phyloP scores from a whole-genome alignment of 2,329 filamentous ascomycete species.

The Didymella keratinophila region DNA sequence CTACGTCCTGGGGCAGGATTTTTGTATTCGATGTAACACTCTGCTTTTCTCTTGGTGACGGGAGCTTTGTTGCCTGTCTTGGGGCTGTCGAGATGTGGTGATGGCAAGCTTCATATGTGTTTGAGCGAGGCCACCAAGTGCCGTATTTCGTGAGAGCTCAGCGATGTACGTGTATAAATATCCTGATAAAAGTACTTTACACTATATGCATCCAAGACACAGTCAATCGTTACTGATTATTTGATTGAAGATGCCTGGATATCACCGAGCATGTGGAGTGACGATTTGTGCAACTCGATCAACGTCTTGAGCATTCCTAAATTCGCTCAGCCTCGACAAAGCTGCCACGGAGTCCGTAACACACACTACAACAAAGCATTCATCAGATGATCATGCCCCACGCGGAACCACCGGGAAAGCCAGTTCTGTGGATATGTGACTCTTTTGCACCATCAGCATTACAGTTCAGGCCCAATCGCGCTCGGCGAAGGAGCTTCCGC shows the following conservation, averaged over 20 bases:
- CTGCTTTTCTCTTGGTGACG: no score
- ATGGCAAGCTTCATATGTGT: no score
- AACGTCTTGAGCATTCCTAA: neutral
- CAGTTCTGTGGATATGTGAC: conserved; percentile 15
- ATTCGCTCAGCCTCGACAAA: neutral
- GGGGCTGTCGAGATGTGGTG: no score
- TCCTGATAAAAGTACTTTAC: no score
- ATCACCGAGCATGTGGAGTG: conserved; percentile 6
- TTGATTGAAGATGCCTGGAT: neutral
- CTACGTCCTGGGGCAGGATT: no score
- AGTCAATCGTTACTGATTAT: neutral
- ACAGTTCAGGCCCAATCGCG: conserved; percentile 20
- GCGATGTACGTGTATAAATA: no score
- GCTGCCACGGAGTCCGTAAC: neutral
- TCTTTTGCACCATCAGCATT: conserved; percentile 18
- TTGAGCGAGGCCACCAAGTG: no score
- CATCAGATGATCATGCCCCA: conserved; percentile 13
- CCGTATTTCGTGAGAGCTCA: no score
- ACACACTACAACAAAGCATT: conserved; percentile 5
- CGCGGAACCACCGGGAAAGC: conserved; percentile 12
- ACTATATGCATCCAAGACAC: no score
- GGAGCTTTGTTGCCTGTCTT: no score
- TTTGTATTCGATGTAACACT: no score
- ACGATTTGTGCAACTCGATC: conserved; percentile 5
- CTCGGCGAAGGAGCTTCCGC: conserved; percentile 14